Conservation (phyloP, 768 basidiomycete species). For the Baorangia bicolor region DNA sequence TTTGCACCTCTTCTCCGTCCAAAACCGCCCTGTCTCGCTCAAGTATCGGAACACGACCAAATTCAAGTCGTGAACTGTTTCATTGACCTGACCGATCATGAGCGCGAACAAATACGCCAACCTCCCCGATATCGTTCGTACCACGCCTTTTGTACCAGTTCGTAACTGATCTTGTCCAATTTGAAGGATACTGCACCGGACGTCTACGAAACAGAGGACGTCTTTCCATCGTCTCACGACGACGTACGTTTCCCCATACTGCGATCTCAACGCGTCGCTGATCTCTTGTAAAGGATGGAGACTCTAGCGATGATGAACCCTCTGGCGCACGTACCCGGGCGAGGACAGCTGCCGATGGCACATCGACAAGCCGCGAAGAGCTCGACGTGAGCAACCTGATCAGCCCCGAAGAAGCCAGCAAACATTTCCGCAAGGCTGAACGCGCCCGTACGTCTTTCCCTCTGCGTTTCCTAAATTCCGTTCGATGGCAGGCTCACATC, state of each 20-base stretch:
- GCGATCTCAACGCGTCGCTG: not conserved
- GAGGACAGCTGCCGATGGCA: slow-evolving; percentile 35
- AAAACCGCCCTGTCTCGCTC: not conserved
- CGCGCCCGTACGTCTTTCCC: slow-evolving; percentile 43
- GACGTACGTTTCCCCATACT: slow-evolving; percentile 42
- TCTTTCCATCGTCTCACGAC: slow-evolving; percentile 50
- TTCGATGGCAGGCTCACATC: not conserved
- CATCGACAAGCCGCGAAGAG: slow-evolving; percentile 51
- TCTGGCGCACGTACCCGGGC: slow-evolving; percentile 36
- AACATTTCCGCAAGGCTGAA: slow-evolving; percentile 72
- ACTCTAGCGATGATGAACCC: slow-evolving; percentile 68
- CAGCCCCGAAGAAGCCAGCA: slow-evolving; percentile 63
- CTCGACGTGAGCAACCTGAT: slow-evolving; percentile 68
- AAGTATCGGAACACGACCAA: not conserved
- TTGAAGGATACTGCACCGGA: slow-evolving; percentile 90
- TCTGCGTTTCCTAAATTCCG: not conserved
- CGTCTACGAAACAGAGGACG: slow-evolving; percentile 89
- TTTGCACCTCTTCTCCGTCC: slow-evolving; percentile 17
- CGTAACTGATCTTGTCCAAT: slow-evolving; percentile 2
- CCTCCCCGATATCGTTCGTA: slow-evolving; percentile 86
- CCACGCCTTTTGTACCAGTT: not conserved
- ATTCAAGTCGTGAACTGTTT: not conserved
- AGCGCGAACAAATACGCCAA: slow-evolving; percentile 79
- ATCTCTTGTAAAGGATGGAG: slow-evolving; percentile 46
- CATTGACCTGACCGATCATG: slow-evolving; percentile 36